Evolutionary conservation across 116 monocot genomes (phyloP).

Genomic region (Posidonia oceanica): DNA sequence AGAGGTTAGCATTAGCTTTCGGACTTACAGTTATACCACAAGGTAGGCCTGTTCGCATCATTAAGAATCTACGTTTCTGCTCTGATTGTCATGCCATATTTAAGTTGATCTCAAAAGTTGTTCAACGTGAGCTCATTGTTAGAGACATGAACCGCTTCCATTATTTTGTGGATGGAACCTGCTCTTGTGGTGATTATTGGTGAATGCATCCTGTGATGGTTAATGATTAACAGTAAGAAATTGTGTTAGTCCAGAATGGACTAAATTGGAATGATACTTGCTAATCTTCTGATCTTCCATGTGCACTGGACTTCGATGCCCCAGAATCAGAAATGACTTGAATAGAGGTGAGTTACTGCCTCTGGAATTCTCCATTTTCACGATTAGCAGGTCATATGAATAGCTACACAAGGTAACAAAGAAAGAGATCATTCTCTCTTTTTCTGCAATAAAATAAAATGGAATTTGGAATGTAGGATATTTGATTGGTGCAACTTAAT

Average conservation of each 20-base stretch:
- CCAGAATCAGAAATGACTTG: too few species aligned
- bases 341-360: too few species aligned
- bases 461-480: neutral
- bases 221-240: neutral
- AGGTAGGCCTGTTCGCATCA: constrained; percentile 44
- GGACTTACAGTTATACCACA: constrained; percentile 28
- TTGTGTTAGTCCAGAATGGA: neutral
- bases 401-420: neutral
- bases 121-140: constrained; percentile 53
- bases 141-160: constrained; percentile 76
- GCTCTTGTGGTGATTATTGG: constrained; percentile 86
- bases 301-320: too few species aligned
- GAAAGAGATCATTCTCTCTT: neutral
- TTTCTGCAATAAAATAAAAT: neutral
- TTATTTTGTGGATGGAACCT: constrained; percentile 51
- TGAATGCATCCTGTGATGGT: constrained; percentile 14
- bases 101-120: constrained; percentile 48
- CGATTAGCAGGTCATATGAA: neutral
- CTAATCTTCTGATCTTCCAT: neutral
- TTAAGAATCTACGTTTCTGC: constrained; percentile 81
- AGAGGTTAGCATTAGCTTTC: constrained; percentile 73
- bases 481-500: neutral
- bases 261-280: constrained; percentile 1
- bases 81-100: constrained; percentile 59
- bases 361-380: too few species aligned